Conservation (phyloP, 495 filamentous ascomycete species). For the Aspergillus indologenus region DNA sequence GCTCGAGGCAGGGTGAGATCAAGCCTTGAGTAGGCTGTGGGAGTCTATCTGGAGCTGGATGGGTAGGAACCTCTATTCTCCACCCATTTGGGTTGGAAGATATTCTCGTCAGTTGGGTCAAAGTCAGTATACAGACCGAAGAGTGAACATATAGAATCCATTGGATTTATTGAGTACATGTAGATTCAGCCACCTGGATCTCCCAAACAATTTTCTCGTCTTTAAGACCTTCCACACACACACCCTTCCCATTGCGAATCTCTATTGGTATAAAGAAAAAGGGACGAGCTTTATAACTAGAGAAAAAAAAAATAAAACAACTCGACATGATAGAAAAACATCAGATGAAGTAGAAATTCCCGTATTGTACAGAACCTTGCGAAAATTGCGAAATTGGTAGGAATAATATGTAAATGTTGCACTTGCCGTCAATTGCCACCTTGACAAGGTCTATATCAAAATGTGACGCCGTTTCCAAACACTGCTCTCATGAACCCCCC, state of each 20-base stretch:
- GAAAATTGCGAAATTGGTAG: conserved; percentile 24
- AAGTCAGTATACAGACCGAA: too few species aligned
- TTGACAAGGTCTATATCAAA: conserved; percentile 10
- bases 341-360: conserved; percentile 40
- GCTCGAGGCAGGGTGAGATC: conserved; percentile 11
- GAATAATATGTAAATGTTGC: conserved; percentile 13
- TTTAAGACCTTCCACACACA: neutral
- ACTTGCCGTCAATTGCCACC: conserved; percentile 7
- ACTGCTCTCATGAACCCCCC: conserved; percentile 4
- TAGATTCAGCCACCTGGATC: conserved; percentile 21
- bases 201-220: conserved; percentile 1
- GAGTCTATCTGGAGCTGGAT: conserved; percentile 2
- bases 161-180: conserved; percentile 27
- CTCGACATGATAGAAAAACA: conserved; percentile 31
- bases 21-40: conserved; percentile 14
- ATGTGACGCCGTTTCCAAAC: conserved; percentile 20
- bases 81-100: too few species aligned
- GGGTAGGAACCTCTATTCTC: too few species aligned
- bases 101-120: too few species aligned
- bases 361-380: conserved; percentile 47
- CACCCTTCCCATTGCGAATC: conserved; percentile 1
- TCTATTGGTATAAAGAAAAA: conserved; percentile 14
- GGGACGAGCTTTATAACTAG: conserved; percentile 16
- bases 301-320: conserved; percentile 26
- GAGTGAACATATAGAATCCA: conserved; percentile 17